Evolutionary conservation across 805 yeast genomes (phyloP), one percentile per base, ranked within the genome.

Genomic region (Pichia heedii): DNA sequence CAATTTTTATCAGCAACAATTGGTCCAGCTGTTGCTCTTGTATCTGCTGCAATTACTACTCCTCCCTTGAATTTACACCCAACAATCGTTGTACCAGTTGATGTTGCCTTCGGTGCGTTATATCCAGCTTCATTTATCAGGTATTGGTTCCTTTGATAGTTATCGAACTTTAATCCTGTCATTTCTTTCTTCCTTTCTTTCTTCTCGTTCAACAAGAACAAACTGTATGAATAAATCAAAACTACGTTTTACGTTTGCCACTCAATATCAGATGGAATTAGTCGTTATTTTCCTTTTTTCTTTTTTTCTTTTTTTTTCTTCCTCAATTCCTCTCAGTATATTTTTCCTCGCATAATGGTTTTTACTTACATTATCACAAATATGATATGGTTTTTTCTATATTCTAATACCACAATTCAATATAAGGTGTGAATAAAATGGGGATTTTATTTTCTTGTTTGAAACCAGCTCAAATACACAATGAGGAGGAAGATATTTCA

Each of bases 81-180:
- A 21, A 93, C 98, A 69, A 93, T 93, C 0, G 98, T 93, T n/a
- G 98, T 93, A 70, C 98, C 98, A 1, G 98, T 93, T 20, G 97
- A 87, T 1, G 98, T 93, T 32, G 96, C 95, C 50, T 73, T 81
- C 42, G 97, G 97, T 30, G 77, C 69, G 4, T 81, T 77, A 55
- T 74, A 77, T 12, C 97, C 96, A 10, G 54, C 52, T 51, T 78
- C 73, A 20, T 81, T 69, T 16, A 83, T 72, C 43, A 93, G 72
- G 53, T 68, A 79, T 47, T 75, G 76, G 65, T 93, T 93, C 71
- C 98, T 83, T 63, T 87, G 95, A 63, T 75, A 85, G 66, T 93
- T 89, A 56, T 90, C 97, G 63, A 93, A 90, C 55, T 87, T 81
- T 45, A 90, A 76, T 30, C 98, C 98, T 4, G 87, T 77, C 96